phyloP scores from a whole-genome alignment of 2,329 filamentous ascomycete genomes.

The Neonectria neomacrospora region DNA sequence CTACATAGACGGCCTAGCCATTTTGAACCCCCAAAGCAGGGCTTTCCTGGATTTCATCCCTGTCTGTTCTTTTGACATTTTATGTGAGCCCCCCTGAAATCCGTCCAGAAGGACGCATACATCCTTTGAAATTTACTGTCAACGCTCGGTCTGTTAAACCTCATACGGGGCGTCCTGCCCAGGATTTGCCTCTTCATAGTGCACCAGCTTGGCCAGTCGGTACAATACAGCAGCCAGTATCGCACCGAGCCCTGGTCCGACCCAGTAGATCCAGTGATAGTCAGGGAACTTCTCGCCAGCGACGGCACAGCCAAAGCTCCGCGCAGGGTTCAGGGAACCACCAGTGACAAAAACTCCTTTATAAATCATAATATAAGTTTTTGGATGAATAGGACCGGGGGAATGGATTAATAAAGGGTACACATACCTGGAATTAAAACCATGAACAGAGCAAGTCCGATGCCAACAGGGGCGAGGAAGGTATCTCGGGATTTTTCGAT shows the following conservation, averaged over 20 bases:
- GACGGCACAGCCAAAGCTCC: constrained; percentile 59
- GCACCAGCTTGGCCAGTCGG: constrained; percentile 57
- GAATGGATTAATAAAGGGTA: no score
- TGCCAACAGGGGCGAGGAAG: constrained; percentile 74
- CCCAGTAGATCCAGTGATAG: constrained; percentile 63
- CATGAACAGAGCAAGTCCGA: constrained; percentile 75
- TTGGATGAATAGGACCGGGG: no score
- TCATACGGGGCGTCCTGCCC: constrained; percentile 48
- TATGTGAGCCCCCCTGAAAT: no score
- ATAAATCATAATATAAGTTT: constrained; percentile 35
- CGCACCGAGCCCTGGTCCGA: constrained; percentile 60
- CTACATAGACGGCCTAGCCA: no score
- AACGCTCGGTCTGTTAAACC: neutral
- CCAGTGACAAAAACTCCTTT: constrained; percentile 49
- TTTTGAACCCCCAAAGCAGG: no score
- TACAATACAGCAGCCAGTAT: constrained; percentile 59
- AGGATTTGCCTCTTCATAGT: constrained; percentile 59
- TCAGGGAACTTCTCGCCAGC: constrained; percentile 50
- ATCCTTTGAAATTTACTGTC: no score
- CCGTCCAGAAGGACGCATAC: no score
- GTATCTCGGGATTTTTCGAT: constrained; percentile 77
- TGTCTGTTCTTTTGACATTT: no score
- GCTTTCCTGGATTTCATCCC: no score
- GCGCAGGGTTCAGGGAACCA: constrained; percentile 57
- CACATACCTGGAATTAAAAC: constrained; percentile 49